Evolutionary conservation across 768 basidiomycete genomes (phyloP), one percentile per base, ranked within the genome.

Genomic region (Austroboletus eburneus): DNA sequence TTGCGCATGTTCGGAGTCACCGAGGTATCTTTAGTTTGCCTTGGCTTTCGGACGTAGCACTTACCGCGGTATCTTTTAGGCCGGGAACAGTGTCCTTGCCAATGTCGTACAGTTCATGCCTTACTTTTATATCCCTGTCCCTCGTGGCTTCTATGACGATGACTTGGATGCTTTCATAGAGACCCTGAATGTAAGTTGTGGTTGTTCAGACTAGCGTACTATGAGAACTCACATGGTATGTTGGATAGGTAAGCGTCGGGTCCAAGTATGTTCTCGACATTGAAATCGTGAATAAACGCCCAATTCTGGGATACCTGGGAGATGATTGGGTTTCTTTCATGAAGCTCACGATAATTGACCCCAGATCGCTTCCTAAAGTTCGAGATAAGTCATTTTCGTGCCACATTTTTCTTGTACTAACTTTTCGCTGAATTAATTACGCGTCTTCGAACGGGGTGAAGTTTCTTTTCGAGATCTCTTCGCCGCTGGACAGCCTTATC

Each of bases 41-140:
- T 3, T 45, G 16, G 8, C 16, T 22, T 39, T 43, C 10, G 39
- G 25, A 46, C 37, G 43, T 12, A 27, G 46, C 34, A 36, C 24
- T 43, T 20, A 54, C 35, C 9, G 17, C 33, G 22, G 29, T 40
- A 45, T 41, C 4, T 30, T 38, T 22, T 39, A 94, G 88, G 75
- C 71, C 2, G 95, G 95, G 0, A 79, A 98, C 62, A 97, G 94
- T 46, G 88, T 98, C 2, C 75, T 97, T 14, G 85, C 84, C 3
- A 80, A 86, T 51, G 76, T 99, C 41, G 83, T 76, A 2, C 81
- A 82, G 27, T 97, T 96, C 62, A 66, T 81, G 40, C 95, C 96
- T 0, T 98, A 99, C 66, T 96, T 99, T 67, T 99, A 92, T 57
- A 69, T 98, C 34, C 75, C 90, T 3, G 79, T 85, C 24, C 96